Evolutionary conservation across 768 basidiomycete genomes (phyloP), one percentile per base, ranked within the genome.

Genomic region (Boletus huronensis): DNA sequence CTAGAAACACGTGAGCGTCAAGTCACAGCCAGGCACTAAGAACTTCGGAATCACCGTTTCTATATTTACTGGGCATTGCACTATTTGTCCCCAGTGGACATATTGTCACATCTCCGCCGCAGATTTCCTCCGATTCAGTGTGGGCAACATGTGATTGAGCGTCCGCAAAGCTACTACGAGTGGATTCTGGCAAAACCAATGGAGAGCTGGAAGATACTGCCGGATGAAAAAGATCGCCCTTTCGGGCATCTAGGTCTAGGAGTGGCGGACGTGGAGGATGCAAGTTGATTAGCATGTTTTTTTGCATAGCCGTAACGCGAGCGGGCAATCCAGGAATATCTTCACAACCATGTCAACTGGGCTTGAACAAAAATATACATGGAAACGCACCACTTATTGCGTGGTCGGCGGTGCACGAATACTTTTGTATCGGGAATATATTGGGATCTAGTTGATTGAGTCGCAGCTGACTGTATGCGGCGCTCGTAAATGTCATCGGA

Each of bases 81-180:
- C 93, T 95, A 2, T 90, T 90, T 0, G 96, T 98, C 3, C 96
- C 96, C 6, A 98, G 75, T 2, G 93, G 80, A 8, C 89, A 79
- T 41, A 98, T 74, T 9, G 70, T 72, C 8, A 98, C 79, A 45
- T 89, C 80, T 38, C 82, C 79, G 2, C 90, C 91, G 34, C 69
- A 74, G 13, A 50, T 48, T n/a, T 52, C 56, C 17, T 28, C 49
- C 3, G 17, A 7, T 28, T 56, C 19, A 1, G 40, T 5, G 5
- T 21, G 28, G 4, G 49, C 23, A 6, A 58, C 43, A 8, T 32
- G 19, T 8, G 55, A 60, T 36, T 69, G 65, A 17, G 79, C 80
- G 3, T 70, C 64, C 3, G 57, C 64, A 55, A 83, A 83, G 35
- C 70, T 73, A 41, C 66, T 62, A 19, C 63, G 68, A 17, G 77